Evolutionary conservation across 2,329 filamentous ascomycete species (phyloP).

Genomic region (Endocalyx cinctus): DNA sequence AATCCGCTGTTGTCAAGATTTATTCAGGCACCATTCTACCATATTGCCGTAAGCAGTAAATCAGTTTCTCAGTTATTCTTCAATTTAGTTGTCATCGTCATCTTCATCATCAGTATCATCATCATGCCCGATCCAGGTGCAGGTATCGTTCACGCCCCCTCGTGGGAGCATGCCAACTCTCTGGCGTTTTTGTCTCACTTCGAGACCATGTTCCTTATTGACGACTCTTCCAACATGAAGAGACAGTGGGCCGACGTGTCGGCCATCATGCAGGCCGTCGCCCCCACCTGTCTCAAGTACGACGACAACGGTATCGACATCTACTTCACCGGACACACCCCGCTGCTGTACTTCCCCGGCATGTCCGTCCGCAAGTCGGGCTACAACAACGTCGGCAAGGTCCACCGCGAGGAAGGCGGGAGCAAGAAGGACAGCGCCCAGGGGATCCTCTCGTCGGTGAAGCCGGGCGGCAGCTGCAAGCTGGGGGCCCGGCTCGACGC

Average conservation of each 20-base stretch:
- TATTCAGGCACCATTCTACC: too few relatives aligned
- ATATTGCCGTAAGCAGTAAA: too few relatives aligned
- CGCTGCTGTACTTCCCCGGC: conserved; percentile 17
- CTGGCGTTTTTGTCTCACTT: conserved; percentile 18
- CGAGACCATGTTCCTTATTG: conserved; percentile 18
- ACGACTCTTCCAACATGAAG: conserved; percentile 19
- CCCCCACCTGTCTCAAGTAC: conserved; percentile 17
- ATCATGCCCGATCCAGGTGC: conserved; percentile 16
- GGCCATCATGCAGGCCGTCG: conserved; percentile 16
- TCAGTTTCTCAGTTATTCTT: too few relatives aligned
- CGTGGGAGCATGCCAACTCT: conserved; percentile 12
- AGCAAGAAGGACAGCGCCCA: conserved; percentile 18
- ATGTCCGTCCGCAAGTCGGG: conserved; percentile 21
- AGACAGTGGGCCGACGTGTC: conserved; percentile 19
- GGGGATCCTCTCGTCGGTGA: conserved; percentile 18
- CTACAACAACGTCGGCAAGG: conserved; percentile 20
- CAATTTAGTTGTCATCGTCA: too few relatives aligned
- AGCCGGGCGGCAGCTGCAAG: conserved; percentile 22
- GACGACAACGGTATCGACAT: conserved; percentile 40
- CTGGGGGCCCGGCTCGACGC: conserved; percentile 21
- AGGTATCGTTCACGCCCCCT: conserved; percentile 15
- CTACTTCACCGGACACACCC: conserved; percentile 45
- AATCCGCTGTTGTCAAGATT: too few relatives aligned
- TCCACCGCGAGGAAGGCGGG: conserved; percentile 15
- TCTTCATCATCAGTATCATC: too few relatives aligned